Percentiles rank a stretch among this genome's conserved stretches.
These are phyloP conservation scores for Diaporthe caulivora DNA, from an alignment of 2,329 filamentous ascomycete species.

Conservation along the genomic window DNA sequence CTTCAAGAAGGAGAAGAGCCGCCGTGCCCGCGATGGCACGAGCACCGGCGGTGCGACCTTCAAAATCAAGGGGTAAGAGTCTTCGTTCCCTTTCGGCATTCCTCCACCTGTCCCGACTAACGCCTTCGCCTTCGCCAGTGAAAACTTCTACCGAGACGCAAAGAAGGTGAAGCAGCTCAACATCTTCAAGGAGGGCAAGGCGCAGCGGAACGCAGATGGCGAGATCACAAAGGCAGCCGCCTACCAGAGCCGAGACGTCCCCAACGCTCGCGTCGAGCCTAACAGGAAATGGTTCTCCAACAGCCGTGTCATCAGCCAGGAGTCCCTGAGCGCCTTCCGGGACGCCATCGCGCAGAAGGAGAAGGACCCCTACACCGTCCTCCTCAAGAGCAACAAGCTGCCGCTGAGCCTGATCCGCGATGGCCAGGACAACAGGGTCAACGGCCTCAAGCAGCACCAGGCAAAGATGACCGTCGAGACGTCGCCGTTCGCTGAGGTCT, in stretches of 20 bases:
- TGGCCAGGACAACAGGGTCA: constrained; percentile 70
- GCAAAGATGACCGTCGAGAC: constrained; percentile 92
- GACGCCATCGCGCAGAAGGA: constrained; percentile 92
- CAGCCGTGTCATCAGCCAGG: constrained; percentile 89
- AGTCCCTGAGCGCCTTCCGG: constrained; percentile 82
- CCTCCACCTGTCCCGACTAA: background rate
- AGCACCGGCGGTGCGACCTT: constrained; percentile 78
- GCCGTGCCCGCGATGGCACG: constrained; percentile 88
- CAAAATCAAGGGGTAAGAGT: constrained; percentile 78
- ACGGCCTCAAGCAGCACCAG: constrained; percentile 90
- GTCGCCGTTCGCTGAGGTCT: constrained; percentile 87
- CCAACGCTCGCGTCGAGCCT: constrained; percentile 41
- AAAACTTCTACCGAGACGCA: constrained; percentile 62
- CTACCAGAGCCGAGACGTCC: constrained; percentile 58
- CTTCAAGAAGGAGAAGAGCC: constrained; percentile 89
- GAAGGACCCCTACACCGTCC: constrained; percentile 90
- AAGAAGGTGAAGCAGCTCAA: constrained; percentile 92
- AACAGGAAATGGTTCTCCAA: constrained; percentile 96
- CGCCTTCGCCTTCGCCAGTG: background rate
- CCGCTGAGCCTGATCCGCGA: constrained; percentile 95
- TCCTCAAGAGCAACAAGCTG: constrained; percentile 97
- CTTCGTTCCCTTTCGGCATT: background rate
- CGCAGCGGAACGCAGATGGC: constrained; percentile 84
- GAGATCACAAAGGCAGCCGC: constrained; percentile 86
- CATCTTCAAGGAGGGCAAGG: constrained; percentile 89